Percentiles rank a stretch among this genome's conserved stretches.
phyloP scores from a whole-genome alignment of 176 grass and related monocot species.

The Paspalum vaginatum region DNA sequence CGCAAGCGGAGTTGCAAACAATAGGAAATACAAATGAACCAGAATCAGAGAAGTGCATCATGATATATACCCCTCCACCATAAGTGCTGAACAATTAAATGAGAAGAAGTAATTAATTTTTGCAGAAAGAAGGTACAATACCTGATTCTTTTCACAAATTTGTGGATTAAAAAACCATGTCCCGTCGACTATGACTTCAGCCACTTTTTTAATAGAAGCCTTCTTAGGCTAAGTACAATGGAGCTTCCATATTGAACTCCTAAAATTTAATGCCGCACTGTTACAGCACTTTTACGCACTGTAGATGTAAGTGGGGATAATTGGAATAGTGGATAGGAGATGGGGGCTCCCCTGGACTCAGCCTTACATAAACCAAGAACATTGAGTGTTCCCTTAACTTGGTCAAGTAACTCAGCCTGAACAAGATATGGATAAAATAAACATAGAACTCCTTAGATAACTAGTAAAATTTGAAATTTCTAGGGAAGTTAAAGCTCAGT shows the following conservation, averaged over 20 bases:
- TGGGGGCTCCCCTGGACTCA: no score
- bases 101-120: background rate
- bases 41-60: background rate
- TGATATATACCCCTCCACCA: background rate
- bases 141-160: constrained; percentile 41
- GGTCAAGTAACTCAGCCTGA: constrained; percentile 59
- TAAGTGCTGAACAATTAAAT: constrained; percentile 1
- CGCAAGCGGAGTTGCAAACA: background rate
- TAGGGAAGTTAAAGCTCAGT: background rate
- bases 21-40: background rate
- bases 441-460: constrained; percentile 7
- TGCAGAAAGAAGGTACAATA: background rate
- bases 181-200: constrained; percentile 58
- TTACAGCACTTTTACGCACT: no score
- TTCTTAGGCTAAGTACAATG: no score
- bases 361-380: constrained; percentile 56
- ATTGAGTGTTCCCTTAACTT: constrained; percentile 62
- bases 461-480: background rate
- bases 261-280: no score
- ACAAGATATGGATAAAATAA: constrained; percentile 7
- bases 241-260: no score
- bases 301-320: no score
- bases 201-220: constrained; percentile 45
- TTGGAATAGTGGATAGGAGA: no score
- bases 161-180: constrained; percentile 52